phyloP scores from a whole-genome alignment of 768 basidiomycete genomes.

The Lanmaoa pseudosensibilis region DNA sequence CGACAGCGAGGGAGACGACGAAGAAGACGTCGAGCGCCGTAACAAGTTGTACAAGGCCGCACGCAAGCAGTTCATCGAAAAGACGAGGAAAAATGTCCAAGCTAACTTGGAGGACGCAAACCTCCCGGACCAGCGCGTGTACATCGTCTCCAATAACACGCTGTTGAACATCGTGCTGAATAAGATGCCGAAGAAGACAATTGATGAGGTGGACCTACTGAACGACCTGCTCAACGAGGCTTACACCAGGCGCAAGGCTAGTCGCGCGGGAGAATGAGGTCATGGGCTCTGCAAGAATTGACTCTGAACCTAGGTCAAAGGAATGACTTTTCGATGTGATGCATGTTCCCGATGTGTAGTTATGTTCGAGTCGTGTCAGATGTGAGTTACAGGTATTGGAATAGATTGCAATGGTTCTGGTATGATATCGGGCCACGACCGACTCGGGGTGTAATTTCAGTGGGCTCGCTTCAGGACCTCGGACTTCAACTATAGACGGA shows the following conservation, averaged over 20 bases:
- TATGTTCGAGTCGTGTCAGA: too few species aligned
- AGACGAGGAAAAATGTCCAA: slow-evolving; percentile 13
- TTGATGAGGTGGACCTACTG: slow-evolving; percentile 5
- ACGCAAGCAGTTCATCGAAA: slow-evolving; percentile 11
- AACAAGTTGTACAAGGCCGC: slow-evolving; percentile 4
- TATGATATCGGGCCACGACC: too few species aligned
- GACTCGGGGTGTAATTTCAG: too few species aligned
- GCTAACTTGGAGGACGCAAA: slow-evolving; percentile 16
- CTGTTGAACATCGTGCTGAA: slow-evolving; percentile 16
- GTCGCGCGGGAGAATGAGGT: too few species aligned
- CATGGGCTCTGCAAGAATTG: too few species aligned
- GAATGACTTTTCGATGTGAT: too few species aligned
- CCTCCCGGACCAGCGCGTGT: slow-evolving; percentile 24
- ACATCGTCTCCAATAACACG: slow-evolving; percentile 21
- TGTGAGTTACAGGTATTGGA: too few species aligned
- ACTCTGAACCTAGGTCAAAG: too few species aligned
- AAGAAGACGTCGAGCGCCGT: neutral
- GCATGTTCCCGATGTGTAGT: too few species aligned
- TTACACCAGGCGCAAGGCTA: neutral
- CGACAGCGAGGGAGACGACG: neutral
- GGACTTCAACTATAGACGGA: too few species aligned
- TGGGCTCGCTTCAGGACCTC: too few species aligned
- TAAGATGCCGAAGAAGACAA: slow-evolving; percentile 2
- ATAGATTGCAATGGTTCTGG: too few species aligned
- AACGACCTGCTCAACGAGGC: neutral